A percentile compares a stretch with the other conserved stretches of the same genome.
Evolutionary conservation across 1,284 basidiomycete species (phyloP).

Genomic region (Farysia itapuensis): DNA sequence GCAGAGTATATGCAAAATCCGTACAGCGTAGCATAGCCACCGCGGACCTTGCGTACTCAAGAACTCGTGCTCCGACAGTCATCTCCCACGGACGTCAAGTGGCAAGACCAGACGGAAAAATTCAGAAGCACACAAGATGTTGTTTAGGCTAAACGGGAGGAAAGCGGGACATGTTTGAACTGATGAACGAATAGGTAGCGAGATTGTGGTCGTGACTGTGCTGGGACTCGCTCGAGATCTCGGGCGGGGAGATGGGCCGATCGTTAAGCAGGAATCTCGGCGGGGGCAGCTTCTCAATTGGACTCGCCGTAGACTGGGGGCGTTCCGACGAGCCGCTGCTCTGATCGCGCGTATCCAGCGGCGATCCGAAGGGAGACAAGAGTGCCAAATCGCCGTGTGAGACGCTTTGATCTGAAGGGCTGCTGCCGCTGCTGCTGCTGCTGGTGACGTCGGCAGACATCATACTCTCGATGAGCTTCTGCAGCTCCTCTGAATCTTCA

Average conservation of each 20-base stretch:
- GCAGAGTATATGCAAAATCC: too few species aligned
- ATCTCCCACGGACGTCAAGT: too few species aligned
- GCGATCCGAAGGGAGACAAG: slow-evolving; percentile 24
- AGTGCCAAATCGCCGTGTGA: slow-evolving; percentile 13
- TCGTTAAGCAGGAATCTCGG: slow-evolving; percentile 35
- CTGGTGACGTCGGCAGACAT: slow-evolving; percentile 23
- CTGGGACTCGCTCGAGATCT: slow-evolving; percentile 1
- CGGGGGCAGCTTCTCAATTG: slow-evolving; percentile 6
- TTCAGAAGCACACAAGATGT: too few species aligned
- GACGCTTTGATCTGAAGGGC: neutral
- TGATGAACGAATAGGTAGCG: too few species aligned
- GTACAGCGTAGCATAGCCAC: too few species aligned
- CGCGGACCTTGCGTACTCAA: too few species aligned
- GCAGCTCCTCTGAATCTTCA: slow-evolving; percentile 32
- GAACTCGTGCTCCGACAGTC: too few species aligned
- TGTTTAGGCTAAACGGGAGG: too few species aligned
- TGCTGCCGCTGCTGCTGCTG: slow-evolving; percentile 7
- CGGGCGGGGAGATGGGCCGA: slow-evolving; percentile 26
- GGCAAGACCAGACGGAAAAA: too few species aligned
- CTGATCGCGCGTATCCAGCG: slow-evolving; percentile 3
- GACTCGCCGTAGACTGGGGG: neutral
- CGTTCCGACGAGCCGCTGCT: neutral
- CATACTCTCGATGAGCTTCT: slow-evolving; percentile 29
- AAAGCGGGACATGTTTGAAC: too few species aligned
- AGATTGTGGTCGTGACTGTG: too few species aligned